These are phyloP conservation scores for Aechmea fasciata DNA, from an alignment of 176 grass and related monocot species.

Conservation along the genomic window DNA sequence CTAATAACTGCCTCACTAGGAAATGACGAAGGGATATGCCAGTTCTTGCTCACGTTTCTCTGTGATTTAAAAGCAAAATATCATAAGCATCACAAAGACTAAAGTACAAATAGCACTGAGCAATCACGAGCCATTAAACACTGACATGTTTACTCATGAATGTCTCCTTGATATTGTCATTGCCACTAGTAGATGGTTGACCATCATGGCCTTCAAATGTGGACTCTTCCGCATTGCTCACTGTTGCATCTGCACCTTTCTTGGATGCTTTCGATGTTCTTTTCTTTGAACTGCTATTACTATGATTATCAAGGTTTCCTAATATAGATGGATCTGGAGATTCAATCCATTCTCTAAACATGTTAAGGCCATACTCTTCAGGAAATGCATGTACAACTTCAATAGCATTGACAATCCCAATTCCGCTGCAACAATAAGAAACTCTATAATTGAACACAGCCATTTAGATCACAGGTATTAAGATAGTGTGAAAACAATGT, in stretches of 20 bases:
- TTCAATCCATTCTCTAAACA: constrained; percentile 95
- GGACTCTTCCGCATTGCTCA: constrained; percentile 16
- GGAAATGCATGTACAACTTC: constrained; percentile 94
- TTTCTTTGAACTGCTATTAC: constrained; percentile 44
- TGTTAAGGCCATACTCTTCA: constrained; percentile 79
- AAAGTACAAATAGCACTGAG: background rate
- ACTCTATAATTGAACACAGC: constrained; percentile 8
- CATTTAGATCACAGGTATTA: background rate
- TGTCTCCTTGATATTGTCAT: constrained; percentile 43
- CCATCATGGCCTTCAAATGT: constrained; percentile 33
- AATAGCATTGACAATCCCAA: constrained; percentile 98
- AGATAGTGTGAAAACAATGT: background rate
- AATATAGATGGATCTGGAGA: constrained; percentile 85
- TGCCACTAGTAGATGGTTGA: constrained; percentile 33
- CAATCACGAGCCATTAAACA: constrained; percentile 1
- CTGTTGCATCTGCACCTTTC: constrained; percentile 32
- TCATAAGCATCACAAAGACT: constrained; percentile 15
- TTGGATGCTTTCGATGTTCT: constrained; percentile 25
- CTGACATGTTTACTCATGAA: constrained; percentile 95
- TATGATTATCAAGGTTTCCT: constrained; percentile 47
- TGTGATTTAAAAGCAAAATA: constrained; percentile 35
- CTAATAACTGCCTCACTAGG: constrained; percentile 66
- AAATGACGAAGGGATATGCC: constrained; percentile 80
- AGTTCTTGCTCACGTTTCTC: constrained; percentile 98
- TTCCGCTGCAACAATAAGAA: constrained; percentile 53